Evolutionary conservation across 1,284 basidiomycete genomes (phyloP), one percentile per base, ranked within the genome.

Genomic region (Taiwanofungus camphoratus): DNA sequence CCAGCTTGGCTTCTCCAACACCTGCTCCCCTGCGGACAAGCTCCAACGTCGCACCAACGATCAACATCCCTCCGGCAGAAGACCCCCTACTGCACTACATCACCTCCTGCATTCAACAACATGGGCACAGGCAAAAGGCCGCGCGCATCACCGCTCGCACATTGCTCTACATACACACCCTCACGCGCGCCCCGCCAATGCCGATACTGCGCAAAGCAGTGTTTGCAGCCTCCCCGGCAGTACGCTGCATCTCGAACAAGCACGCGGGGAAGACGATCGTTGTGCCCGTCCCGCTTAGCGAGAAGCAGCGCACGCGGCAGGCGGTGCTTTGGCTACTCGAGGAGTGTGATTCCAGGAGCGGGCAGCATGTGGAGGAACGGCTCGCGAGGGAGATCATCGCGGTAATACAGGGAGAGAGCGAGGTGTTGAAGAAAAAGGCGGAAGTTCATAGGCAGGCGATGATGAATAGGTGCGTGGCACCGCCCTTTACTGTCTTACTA

Each of bases 391-490:
- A 92, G 65, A 63, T 91, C 22, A 70, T 92, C 30, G 71, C 68
- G 0, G 73, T 87, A 18, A 52, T 92, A 3, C 75, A 82, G 54
- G 83, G 82, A 3, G 50, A 52, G n/a, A 46, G 42, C 27, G n/a
- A 36, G 27, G 42, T 36, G 15, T 27, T 30, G 39, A 64, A 65
- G 23, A 73, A 72, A 53, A 79, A 89, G 63, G 67, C 66, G 52
- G 70, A 77, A 42, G 60, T 77, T 40, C 92, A 94, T 61, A 74
- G 71, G 54, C 56, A 76, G 29, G 92, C 85, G 1, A 86, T 85
- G 70, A 72, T 86, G 26, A 90, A 90, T 63, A 82, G 92, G 88
- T 91, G 51, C 45, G 84, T 73, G n/a, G n/a, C n/a, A n/a, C n/a
- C n/a, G n/a, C n/a, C n/a, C n/a, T n/a, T n/a, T n/a, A n/a, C n/a